Base-by-base conservation (phyloP, 345 rosid species). In the Eucalyptus sp. region DNA sequence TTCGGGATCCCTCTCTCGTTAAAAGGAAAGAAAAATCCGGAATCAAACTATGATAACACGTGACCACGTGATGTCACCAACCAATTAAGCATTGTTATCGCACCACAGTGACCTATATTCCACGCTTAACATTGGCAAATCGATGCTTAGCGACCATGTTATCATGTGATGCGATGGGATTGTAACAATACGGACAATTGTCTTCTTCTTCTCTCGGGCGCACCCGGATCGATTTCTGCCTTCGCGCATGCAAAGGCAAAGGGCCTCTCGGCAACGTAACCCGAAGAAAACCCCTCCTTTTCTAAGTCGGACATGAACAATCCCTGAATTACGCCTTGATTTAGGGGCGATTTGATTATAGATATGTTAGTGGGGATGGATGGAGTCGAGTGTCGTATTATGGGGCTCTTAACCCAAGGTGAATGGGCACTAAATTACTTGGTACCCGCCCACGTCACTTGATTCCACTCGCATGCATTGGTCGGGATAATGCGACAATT, bases 291-390 rank as follows among this genome's bases (percentile, higher is more conserved):
- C 24, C 41, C 44, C 7, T 10, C 2, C 7, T 25, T 64, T 58
- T 43, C 48, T 37, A 37, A 87, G 24, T 49, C 51, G 29, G 29
- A 87, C 54, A 17, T 68, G 37, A 89, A 86, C 86, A 58, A 91
- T 89, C 92, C 96, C 90, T 87, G 86, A 93, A 90, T 96, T 94
- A 91, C 93, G 95, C 96, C 96, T 93, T 91, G 87, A 92, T 92
- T 92, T 91, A 64, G 90, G 89, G 95, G 87, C 18, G 44, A 56
- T 56, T 20, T n/a, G 89, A 90, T 88, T 88, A 86, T 89, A 51
- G 6, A 41, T 41, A 76, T 20, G 13, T 76, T 76, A 41, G 84
- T 76, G 48, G 84, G 7, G 22, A 9, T 24, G 24, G 84, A 87
- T 89, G 60, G 87, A 64, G 41, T 46, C 33, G 52, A 64, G 60